Conservation (phyloP, 495 filamentous ascomycete genomes). For the Aspergillus wentii region DNA sequence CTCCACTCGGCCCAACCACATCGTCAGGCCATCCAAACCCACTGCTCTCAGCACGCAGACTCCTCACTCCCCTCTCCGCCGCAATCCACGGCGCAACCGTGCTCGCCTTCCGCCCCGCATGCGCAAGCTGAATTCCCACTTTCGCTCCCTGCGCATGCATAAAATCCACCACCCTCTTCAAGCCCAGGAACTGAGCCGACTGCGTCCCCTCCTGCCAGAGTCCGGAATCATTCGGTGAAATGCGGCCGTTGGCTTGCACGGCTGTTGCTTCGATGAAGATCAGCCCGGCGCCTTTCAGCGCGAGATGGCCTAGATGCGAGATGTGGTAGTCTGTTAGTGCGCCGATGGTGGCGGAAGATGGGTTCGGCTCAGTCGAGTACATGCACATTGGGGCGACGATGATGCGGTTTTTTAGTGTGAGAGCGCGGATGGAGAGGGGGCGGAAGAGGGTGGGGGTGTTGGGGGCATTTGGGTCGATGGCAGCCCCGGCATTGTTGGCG, state of each 20-base stretch:
- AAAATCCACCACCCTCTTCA: conserved; percentile 59
- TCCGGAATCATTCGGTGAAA: conserved; percentile 64
- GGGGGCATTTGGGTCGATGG: conserved; percentile 32
- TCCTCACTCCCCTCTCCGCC: conserved; percentile 15
- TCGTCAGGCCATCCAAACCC: conserved; percentile 66
- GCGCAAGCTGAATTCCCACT: conserved; percentile 66
- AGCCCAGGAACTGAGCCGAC: conserved; percentile 54
- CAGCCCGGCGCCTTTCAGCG: conserved; percentile 58
- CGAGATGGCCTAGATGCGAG: conserved; percentile 57
- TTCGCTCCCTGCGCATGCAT: conserved; percentile 58
- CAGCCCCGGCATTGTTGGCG: conserved; percentile 50
- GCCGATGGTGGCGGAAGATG: conserved; percentile 42
- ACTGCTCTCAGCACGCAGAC: conserved; percentile 43
- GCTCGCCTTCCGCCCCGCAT: conserved; percentile 71
- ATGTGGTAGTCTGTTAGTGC: conserved; percentile 69
- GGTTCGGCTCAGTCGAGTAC: conserved; percentile 53
- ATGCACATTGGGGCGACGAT: conserved; percentile 55
- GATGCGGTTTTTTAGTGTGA: conserved; percentile 71
- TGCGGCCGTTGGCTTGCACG: conserved; percentile 64
- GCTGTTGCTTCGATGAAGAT: conserved; percentile 66
- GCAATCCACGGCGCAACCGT: conserved; percentile 58
- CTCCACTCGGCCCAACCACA: conserved; percentile 53
- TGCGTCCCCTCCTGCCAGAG: conserved; percentile 56
- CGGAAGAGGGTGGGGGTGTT: conserved; percentile 58
- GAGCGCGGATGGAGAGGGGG: conserved; percentile 58